These are phyloP conservation scores for Rhizopus sp. DNA, from an alignment of 371 early-diverging fungal genomes.

Conservation along the genomic window DNA sequence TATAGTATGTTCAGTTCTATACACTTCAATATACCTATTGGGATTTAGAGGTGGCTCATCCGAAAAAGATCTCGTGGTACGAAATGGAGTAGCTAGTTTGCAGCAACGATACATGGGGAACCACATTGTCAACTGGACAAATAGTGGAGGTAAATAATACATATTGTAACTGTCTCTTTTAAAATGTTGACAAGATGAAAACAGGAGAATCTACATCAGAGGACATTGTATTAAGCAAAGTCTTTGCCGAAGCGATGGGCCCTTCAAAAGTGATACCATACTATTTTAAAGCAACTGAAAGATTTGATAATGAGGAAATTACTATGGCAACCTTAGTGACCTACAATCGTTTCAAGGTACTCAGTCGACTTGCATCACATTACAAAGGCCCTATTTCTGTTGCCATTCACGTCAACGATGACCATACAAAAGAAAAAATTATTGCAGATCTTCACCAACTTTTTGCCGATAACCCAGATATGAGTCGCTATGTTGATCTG, in stretches of 20 bases:
- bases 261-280: conserved; percentile 67
- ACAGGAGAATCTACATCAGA: conserved; percentile 34
- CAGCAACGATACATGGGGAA: conserved; percentile 30
- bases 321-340: conserved; percentile 57
- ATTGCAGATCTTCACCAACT: conserved; percentile 51
- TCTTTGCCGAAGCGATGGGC: conserved; percentile 65
- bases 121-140: conserved; percentile 34
- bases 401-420: conserved; percentile 65
- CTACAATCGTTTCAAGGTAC: conserved; percentile 43
- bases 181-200: background rate
- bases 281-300: conserved; percentile 53
- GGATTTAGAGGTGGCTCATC: conserved; percentile 15
- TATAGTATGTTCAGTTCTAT: conserved; percentile 27
- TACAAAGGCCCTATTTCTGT: conserved; percentile 46
- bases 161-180: background rate
- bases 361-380: conserved; percentile 46
- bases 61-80: conserved; percentile 2
- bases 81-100: conserved; percentile 21
- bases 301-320: conserved; percentile 57
- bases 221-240: conserved; percentile 58
- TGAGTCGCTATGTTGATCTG: conserved; percentile 57
- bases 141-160: background rate
- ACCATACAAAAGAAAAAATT: conserved; percentile 46
- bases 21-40: conserved; percentile 28
- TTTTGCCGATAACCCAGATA: conserved; percentile 49